Base-by-base conservation (phyloP, 768 basidiomycete species). In the Lentinula guzmanii region DNA sequence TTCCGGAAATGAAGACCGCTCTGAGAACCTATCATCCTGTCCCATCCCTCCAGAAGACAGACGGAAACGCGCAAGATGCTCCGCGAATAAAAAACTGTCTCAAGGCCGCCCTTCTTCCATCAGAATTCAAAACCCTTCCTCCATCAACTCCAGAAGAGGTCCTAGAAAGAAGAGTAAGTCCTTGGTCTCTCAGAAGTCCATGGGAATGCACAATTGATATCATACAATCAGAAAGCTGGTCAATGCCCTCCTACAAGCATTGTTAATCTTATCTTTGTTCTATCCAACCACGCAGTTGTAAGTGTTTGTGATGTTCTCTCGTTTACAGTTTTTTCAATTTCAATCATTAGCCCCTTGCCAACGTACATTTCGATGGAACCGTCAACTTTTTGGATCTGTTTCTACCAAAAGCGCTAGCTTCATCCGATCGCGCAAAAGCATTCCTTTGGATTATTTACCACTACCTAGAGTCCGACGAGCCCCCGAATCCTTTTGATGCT, bases 1-100 rank as follows among this genome's bases (percentile, higher is more conserved):
- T 93, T 71, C 91, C 91, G 61, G 91, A 93, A 77, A 94, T 95
- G 93, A 90, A 91, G 73, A 95, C 93, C 5, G 89, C 91, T 18
- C 77, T 95, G 60, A 79, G 93, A 69, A 91, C 91, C 58, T 95
- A 95, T 72, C 93, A 95, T 68, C 91, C 93, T 33, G 73, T 83
- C n/a, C 93, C 93, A 9, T 89, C 89, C 34, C 76, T 95, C 31
- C 93, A 95, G 70, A 91, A 90, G 76, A 91, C 92, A 15, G 87
- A 89, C 65, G 90, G 89, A 16, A 93, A 93, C 71, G 84, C 91
- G 6, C 91, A 94, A 71, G 93, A 95, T 71, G 93, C 93, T 43
- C 93, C 93, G 21, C 85, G 93, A 63, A 91, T 95, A 73, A 95
- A 95, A 74, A 92, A 92, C 64, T 90, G 89, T 70, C 79, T 95